Base-by-base conservation (phyloP, 2,329 filamentous ascomycete genomes). In the Colletotrichum magnum region DNA sequence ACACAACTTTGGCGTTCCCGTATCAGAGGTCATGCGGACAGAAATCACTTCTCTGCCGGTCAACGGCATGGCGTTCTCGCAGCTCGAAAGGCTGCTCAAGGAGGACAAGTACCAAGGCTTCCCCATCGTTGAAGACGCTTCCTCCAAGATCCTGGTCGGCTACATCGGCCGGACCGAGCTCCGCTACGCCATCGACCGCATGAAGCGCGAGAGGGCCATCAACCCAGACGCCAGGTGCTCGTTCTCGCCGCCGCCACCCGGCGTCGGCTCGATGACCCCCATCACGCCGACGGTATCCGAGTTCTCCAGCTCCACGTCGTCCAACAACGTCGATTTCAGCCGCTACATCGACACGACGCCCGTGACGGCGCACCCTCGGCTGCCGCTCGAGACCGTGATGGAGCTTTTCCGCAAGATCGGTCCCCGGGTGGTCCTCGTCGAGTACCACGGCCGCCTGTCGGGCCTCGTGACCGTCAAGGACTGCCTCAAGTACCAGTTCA, bases 401-500 rank as follows among this genome's bases (percentile, higher is more conserved):
- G 96, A 99, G 77, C 86, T 99, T 12, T 99, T 99, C 85, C 95
- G 95, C 79, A 99, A 98, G 83, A 97, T 99, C 78, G 96, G 96
- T 0, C 96, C 95, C 0, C 89, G 96, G 1, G 94, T 98, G 6
- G 95, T 99, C 58, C 86, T 99, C 4, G 92, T 98, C 47, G 96
- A 99, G 79, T 92, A 97, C 77, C 92, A 93, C 68, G 96, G 96
- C 15, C 89, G 89, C 58, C 86, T 99, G 2, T 89, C 88, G 0
- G 96, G 96, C 0, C 86, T 99, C 0, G 93, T 99, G 1, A 99
- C 96, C 0, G 93, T 98, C 71, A 99, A 99, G 79, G 96, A 99
- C 79, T 98, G 96, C 74, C 84, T 99, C 64, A 97, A 96, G 79
- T 98, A 97, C 77, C 95, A 99, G 80, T 97, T 98, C 88, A 97